phyloP scores from a whole-genome alignment of 257 asterid genomes.

The Salvia splendens region DNA sequence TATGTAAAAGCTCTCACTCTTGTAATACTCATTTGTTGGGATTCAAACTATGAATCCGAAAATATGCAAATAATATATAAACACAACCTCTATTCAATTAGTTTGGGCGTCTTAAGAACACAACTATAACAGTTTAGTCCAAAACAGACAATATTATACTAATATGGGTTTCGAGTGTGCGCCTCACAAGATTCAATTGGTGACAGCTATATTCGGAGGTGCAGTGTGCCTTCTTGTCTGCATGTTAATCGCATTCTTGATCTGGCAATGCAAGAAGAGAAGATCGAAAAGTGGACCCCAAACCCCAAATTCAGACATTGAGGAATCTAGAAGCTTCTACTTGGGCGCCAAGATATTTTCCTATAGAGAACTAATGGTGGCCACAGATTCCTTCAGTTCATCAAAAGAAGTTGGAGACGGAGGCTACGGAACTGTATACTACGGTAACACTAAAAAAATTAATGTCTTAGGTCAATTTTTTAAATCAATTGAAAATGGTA shows the following conservation, averaged over 20 bases:
- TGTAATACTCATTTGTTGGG: too few relatives aligned
- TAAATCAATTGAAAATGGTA: too few relatives aligned
- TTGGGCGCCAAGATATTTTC: slow-evolving; percentile 43
- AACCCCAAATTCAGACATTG: slow-evolving; percentile 31
- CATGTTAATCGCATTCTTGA: neutral
- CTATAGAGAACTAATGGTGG: slow-evolving; percentile 48
- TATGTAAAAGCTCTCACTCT: slow-evolving; percentile 2
- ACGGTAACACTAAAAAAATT: slow-evolving; percentile 35
- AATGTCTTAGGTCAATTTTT: too few relatives aligned
- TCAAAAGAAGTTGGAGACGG: slow-evolving; percentile 58
- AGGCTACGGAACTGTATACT: slow-evolving; percentile 58
- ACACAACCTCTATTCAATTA: too few relatives aligned
- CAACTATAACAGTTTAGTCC: too few relatives aligned
- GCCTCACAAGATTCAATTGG: neutral
- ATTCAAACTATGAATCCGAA: too few relatives aligned
- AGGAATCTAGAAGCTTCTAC: slow-evolving; percentile 35
- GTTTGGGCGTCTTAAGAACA: too few relatives aligned
- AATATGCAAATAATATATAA: too few relatives aligned
- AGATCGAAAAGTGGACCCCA: slow-evolving; percentile 22
- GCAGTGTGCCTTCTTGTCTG: slow-evolving; percentile 26
- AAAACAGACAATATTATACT: too few relatives aligned
- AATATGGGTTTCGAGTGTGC: too few relatives aligned
- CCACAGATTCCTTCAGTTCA: slow-evolving; percentile 49
- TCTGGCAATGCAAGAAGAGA: slow-evolving; percentile 21
- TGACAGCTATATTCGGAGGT: slow-evolving; percentile 38